Percentiles rank a stretch among this genome's conserved stretches.
These are phyloP conservation scores for Leccinum proliferum DNA, from an alignment of 1,284 basidiomycete genomes.

Conservation along the genomic window DNA sequence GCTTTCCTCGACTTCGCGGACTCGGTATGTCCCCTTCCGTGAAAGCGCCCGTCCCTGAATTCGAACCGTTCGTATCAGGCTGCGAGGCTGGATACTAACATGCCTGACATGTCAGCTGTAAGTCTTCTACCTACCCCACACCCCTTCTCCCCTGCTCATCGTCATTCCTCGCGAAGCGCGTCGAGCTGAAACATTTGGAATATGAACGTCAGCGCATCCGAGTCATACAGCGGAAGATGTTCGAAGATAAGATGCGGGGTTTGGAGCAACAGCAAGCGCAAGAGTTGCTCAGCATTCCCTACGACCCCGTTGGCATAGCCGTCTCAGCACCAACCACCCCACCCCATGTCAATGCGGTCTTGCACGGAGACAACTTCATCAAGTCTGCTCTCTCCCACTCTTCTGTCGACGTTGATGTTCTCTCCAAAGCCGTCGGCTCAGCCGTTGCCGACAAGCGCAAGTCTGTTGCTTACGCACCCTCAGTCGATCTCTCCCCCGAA, in stretches of 20 bases:
- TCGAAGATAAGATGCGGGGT: slow-evolving; percentile 91
- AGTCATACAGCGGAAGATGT: slow-evolving; percentile 74
- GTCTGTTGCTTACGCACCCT: slow-evolving; percentile 78
- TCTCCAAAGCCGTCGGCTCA: slow-evolving; percentile 61
- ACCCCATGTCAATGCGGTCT: slow-evolving; percentile 64
- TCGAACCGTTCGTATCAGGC: slow-evolving; percentile 40
- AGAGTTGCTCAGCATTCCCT: slow-evolving; percentile 43
- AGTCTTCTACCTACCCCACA: slow-evolving; percentile 29
- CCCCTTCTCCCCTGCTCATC: slow-evolving; percentile 5
- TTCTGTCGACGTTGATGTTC: slow-evolving; percentile 52
- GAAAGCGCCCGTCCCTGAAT: slow-evolving; percentile 19
- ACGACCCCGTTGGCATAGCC: slow-evolving; percentile 55
- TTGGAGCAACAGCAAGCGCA: slow-evolving; percentile 56
- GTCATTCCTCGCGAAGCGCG: slow-evolving; percentile 46
- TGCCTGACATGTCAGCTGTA: slow-evolving; percentile 75
- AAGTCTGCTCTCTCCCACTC: slow-evolving; percentile 40
- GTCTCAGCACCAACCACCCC: slow-evolving; percentile 81
- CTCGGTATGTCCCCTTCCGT: slow-evolving; percentile 53
- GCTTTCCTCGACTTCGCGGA: slow-evolving; percentile 88
- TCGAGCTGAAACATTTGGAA: slow-evolving; percentile 86
- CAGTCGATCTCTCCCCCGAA: slow-evolving; percentile 33
- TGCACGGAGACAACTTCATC: slow-evolving; percentile 47
- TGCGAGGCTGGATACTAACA: slow-evolving; percentile 77
- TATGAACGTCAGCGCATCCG: slow-evolving; percentile 78
- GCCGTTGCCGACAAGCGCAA: slow-evolving; percentile 71